Evolutionary conservation across 148 eudicot species (phyloP), one percentile per base, ranked within the genome.

Genomic region (Agrostemma githago): DNA sequence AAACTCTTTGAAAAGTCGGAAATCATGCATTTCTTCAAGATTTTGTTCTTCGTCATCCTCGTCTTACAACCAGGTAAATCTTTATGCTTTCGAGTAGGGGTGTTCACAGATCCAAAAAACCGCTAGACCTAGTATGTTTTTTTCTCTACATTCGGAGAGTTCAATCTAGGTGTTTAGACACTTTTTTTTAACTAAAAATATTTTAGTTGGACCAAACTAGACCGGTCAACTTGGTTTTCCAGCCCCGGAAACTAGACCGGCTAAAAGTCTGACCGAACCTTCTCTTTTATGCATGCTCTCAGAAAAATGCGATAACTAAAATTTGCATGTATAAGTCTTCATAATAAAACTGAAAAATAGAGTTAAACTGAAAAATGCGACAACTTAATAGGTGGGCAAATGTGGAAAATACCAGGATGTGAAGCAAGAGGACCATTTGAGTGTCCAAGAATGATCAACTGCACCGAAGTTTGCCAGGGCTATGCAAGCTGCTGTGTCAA

Each of bases 401-500:
- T 70, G 8, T 70, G 62, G 66, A 11, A 43, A 44, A 63, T 63
- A 3, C 72, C 54, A 19, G 43, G 59, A 76, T 56, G 72, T 19
- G 73, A 67, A 43, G 79, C 67, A 58, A 68, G 66, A 44, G 73
- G 74, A 20, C 68, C 73, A 34, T 51, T 65, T 39, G 12, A 14
- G 37, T 76, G 79, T 60, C 73, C 74, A 8, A 41, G 60, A 68
- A 68, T 76, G 79, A 59, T 69, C 34, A 68, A 60, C 6, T 76
- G 79, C 67, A 41, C 67, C 59, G 15, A 21, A 40, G 79, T 76
- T 26, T 68, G 73, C 54, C 67, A 60, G 46, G 73, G 79, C 0
- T 68, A 68, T 68, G 67, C 73, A 46, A 69, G 78, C 66, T 76
- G 78, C 72, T 76, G 78, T 53, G 43, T 76, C 63, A 44, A 69